phyloP scores from a whole-genome alignment of 495 filamentous ascomycete species.

The Aspergillus nidulans region DNA sequence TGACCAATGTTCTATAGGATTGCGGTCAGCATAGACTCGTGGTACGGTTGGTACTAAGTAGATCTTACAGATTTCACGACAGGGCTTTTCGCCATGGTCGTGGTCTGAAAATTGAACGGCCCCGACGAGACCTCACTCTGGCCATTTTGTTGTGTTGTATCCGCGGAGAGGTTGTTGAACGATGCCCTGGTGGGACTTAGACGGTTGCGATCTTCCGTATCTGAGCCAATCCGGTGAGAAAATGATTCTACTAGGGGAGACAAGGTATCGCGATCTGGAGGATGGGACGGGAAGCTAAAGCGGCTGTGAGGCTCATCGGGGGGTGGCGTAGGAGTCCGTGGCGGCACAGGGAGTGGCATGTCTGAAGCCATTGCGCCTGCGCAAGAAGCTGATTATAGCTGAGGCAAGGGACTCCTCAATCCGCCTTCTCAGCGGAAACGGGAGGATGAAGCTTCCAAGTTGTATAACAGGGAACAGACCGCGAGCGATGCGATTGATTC shows the following conservation, averaged over 20 bases:
- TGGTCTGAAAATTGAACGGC: conserved; percentile 94
- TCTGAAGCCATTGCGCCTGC: conserved; percentile 48
- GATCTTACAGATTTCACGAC: conserved; percentile 71
- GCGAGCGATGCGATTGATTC: neutral
- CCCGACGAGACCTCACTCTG: conserved; percentile 37
- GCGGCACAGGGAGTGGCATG: conserved; percentile 60
- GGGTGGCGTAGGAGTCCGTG: conserved; percentile 66
- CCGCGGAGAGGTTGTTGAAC: conserved; percentile 43
- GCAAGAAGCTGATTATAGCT: neutral
- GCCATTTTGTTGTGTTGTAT: conserved; percentile 35
- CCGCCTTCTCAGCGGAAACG: no score
- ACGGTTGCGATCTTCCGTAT: conserved; percentile 25
- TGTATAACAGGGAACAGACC: neutral
- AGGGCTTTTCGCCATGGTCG: conserved; percentile 68
- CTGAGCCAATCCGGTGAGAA: conserved; percentile 22
- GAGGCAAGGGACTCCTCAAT: neutral
- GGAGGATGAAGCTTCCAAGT: neutral
- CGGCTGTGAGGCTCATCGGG: conserved; percentile 43
- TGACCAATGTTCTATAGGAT: conserved; percentile 70
- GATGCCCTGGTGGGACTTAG: conserved; percentile 37
- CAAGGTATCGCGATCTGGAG: conserved; percentile 56
- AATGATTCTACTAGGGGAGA: conserved; percentile 58
- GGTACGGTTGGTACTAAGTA: neutral
- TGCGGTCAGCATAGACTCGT: neutral
- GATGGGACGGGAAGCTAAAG: conserved; percentile 10